These are phyloP conservation scores for Sporothrix variecibatus DNA, from an alignment of 2,329 filamentous ascomycete genomes.

Conservation along the genomic window DNA sequence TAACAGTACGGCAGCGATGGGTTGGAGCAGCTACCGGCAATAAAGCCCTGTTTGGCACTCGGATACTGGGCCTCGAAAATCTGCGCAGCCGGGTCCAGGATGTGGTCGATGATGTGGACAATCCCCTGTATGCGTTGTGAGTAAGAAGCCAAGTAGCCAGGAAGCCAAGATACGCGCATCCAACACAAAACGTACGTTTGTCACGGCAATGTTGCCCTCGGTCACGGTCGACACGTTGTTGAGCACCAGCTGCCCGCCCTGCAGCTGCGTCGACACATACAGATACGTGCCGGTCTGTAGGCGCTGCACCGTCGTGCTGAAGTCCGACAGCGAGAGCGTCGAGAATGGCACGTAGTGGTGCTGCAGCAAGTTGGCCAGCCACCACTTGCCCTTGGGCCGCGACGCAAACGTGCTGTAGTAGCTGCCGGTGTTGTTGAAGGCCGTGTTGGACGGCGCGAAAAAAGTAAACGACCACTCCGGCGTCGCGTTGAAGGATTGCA, in stretches of 20 bases:
- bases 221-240: background rate
- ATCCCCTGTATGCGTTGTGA: no score
- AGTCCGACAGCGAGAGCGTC: background rate
- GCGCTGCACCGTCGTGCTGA: background rate
- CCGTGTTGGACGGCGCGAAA: background rate
- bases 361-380: background rate
- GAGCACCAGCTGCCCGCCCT: background rate
- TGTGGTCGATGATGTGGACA: background rate
- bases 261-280: background rate
- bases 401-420: background rate
- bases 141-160: no score
- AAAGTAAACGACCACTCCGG: slow-evolving; percentile 4
- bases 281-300: background rate
- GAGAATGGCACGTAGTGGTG: background rate
- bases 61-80: background rate
- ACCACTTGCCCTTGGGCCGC: background rate
- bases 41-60: background rate
- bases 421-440: background rate
- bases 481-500: background rate
- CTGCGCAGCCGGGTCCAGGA: background rate
- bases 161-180: no score
- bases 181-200: no score
- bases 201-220: background rate
- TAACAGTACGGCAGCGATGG: background rate
- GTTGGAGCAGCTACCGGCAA: background rate